Conservation (phyloP, 1,284 basidiomycete genomes). For the Cutaneotrichosporon sp. region DNA sequence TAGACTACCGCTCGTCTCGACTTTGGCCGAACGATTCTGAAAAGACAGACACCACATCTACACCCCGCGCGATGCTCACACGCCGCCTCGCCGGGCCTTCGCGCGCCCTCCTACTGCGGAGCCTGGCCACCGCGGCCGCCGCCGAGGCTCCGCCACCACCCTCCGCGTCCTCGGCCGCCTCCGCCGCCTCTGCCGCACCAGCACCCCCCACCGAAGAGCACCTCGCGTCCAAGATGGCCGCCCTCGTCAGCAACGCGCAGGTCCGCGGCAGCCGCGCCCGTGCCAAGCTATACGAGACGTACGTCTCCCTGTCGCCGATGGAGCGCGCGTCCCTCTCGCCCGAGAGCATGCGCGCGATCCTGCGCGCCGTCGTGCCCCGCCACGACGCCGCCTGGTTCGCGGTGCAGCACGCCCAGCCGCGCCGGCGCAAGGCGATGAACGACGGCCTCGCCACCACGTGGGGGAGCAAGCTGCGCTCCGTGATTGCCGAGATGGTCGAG, state of each 20-base stretch:
- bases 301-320: slow-evolving; percentile 2
- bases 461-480: slow-evolving; percentile 16
- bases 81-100: slow-evolving; percentile 21
- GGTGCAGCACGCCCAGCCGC: slow-evolving; percentile 1
- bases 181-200: too few relatives aligned
- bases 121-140: slow-evolving; percentile 8
- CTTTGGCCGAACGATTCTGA: neutral
- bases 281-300: slow-evolving; percentile 2
- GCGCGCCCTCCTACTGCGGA: slow-evolving; percentile 14
- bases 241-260: too few relatives aligned
- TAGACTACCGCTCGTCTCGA: neutral
- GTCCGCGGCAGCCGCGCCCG: neutral
- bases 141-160: neutral
- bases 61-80: slow-evolving; percentile 15
- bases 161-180: neutral
- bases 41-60: neutral
- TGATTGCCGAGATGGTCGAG: slow-evolving; percentile 16
- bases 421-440: slow-evolving; percentile 8
- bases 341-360: slow-evolving; percentile 10
- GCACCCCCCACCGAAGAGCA: too few relatives aligned
- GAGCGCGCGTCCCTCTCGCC: slow-evolving; percentile 15
- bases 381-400: slow-evolving; percentile 15
- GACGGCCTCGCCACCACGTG: slow-evolving; percentile 1
- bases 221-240: neutral
- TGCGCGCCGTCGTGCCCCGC: slow-evolving; percentile 20